Evolutionary conservation across 1,139 yeast genomes (phyloP), one percentile per base, ranked within the genome.

Genomic region (Candida dubliniensis): DNA sequence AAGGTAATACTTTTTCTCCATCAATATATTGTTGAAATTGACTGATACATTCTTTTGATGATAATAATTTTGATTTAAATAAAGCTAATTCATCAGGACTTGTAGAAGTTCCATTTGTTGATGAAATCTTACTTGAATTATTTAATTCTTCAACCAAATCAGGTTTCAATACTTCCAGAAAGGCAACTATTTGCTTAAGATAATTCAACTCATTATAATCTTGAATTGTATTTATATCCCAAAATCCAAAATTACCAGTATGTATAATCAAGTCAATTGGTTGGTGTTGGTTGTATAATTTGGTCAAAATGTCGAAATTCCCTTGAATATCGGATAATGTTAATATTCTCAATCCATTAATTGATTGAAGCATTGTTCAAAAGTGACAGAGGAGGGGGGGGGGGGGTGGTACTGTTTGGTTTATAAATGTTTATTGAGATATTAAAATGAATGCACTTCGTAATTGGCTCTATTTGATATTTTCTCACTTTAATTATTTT

Each of bases 161-260:
- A n/a, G 66, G 66, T 11, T 77, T 76, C 27, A 84, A 56, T 13
- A 82, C 69, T 12, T 85, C 85, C 49, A 84, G 81, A 54, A 83
- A 84, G 46, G 84, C 85, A 14, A 84, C 84, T 34, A 85, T 79
- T 54, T 83, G 89, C 48, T 86, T 76, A 40, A 79, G 57, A 53
- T 77, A 79, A 15, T 73, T 69, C 45, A 77, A 73, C 49, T 79
- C 83, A 44, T 83, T 78, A 49, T 43, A 42, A 7, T 77, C 66
- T 15, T 52, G 53, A n/a, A 84, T 71, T 31, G 87, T 79, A 13
- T 74, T 76, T 31, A 64, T 64, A 56, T 84, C 86, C 67, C 87
- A 81, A 58, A 87, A 84, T 12, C 95, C 95, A 65, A 87, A 86
- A 53, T 84, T 84, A 12, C 95, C 95, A 2, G 90, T 82, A 58